phyloP scores from a whole-genome alignment of 1,284 basidiomycete genomes.

The Vanrija humicola region DNA sequence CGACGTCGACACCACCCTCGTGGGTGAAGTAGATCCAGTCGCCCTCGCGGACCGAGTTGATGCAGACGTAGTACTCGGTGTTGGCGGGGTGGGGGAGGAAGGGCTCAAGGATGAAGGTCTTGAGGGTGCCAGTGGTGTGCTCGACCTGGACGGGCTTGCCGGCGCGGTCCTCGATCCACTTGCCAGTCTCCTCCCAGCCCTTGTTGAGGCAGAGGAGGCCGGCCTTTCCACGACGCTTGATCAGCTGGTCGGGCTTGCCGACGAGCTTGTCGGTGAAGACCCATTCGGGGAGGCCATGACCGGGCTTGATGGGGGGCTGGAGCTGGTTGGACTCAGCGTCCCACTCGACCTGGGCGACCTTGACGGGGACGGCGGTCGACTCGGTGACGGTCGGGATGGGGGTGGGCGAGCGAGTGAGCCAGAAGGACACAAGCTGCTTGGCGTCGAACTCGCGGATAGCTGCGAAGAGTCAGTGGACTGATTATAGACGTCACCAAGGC shows the following conservation, averaged over 20 bases:
- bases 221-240: conserved; percentile 98
- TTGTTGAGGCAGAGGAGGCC: conserved; percentile 93
- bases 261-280: conserved; percentile 83
- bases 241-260: conserved; percentile 94
- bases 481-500: neutral
- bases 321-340: conserved; percentile 75
- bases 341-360: conserved; percentile 51
- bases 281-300: conserved; percentile 72
- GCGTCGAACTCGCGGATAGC: conserved; percentile 93
- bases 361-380: conserved; percentile 45
- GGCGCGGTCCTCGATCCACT: conserved; percentile 84
- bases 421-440: conserved; percentile 89
- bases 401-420: conserved; percentile 79
- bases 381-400: conserved; percentile 48
- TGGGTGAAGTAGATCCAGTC: conserved; percentile 98
- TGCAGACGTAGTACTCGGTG: conserved; percentile 97
- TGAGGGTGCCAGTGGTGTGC: conserved; percentile 86
- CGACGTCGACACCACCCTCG: conserved; percentile 97
- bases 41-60: conserved; percentile 91
- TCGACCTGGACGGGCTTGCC: conserved; percentile 94
- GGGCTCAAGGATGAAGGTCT: conserved; percentile 97
- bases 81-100: conserved; percentile 93
- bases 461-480: conserved; percentile 34
- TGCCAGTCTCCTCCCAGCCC: conserved; percentile 75
- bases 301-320: conserved; percentile 60